These are phyloP conservation scores for Boletus vermiculosoides DNA, from an alignment of 768 basidiomycete species.

Conservation along the genomic window DNA sequence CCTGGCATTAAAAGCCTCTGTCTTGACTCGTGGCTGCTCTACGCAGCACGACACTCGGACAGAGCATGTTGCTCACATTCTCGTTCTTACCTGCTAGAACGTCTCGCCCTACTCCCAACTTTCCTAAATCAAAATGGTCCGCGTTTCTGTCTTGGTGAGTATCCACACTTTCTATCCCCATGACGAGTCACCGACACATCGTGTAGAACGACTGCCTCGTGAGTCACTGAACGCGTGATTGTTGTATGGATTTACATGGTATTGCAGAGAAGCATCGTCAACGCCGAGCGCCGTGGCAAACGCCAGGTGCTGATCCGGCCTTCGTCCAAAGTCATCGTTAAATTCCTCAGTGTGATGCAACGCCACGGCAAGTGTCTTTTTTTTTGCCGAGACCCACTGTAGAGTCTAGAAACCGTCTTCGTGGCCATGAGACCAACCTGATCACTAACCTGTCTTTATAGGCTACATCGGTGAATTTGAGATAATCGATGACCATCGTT, in stretches of 20 bases:
- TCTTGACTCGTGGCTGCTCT: background rate
- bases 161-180: background rate
- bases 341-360: slow-evolving; percentile 98
- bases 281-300: slow-evolving; percentile 99
- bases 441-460: slow-evolving; percentile 29
- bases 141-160: slow-evolving; percentile 76
- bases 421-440: background rate
- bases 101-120: background rate
- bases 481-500: slow-evolving; percentile 97
- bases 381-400: background rate
- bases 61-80: background rate
- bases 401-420: too few relatives aligned
- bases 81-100: background rate
- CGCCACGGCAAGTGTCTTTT: slow-evolving; percentile 75
- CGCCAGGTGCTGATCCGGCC: slow-evolving; percentile 98
- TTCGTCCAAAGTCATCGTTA: slow-evolving; percentile 96
- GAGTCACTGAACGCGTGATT: slow-evolving; percentile 17
- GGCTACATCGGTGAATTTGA: slow-evolving; percentile 99
- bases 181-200: slow-evolving; percentile 1
- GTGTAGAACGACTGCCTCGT: slow-evolving; percentile 58
- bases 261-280: slow-evolving; percentile 93
- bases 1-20: background rate
- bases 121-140: slow-evolving; percentile 64
- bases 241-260: slow-evolving; percentile 1
- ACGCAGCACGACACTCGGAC: background rate